Evolutionary conservation across 2,329 filamentous ascomycete genomes (phyloP), one percentile per base, ranked within the genome.

Genomic region (Paecilomyces variotii): DNA sequence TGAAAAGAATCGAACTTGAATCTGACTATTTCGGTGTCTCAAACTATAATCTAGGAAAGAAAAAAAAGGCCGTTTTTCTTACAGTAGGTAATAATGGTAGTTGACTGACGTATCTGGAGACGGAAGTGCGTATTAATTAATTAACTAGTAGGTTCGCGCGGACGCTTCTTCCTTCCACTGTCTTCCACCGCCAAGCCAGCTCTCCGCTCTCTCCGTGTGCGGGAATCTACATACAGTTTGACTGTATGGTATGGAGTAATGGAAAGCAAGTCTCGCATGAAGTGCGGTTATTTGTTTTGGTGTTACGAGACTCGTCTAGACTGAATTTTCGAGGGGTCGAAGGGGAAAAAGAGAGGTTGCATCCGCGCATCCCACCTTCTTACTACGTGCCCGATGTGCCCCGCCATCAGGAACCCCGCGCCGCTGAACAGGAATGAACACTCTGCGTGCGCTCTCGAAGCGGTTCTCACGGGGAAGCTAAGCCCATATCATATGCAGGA

Each of bases 141-240:
- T 19, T 19, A 19, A 19, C 19, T 19, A 53, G 60, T 34, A 56
- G 19, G 53, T 61, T 61, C 60, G 57, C 55, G 58, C 25, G 25
- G 49, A 11, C 54, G 45, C 58, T 58, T 52, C 51, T 49, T 27
- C 39, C 35, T 61, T 61, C 60, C 56, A 60, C 56, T 27, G 32
- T 49, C 50, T 62, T 57, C 59, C 55, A 56, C 55, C 45, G 25
- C 45, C 35, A 30, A 51, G 14, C 24, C n/a, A 19, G 24, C 25
- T 19, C 51, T 27, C 28, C 25, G 51, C 28, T 30, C 25, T n/a
- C 51, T 5, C 51, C 28, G 10, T 53, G 4, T 14, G 35, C 4
- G n/a, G n/a, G 39, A 45, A 19, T 45, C 35, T 45, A 45, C 14
- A 32, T 1, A 19, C 39, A 10, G 9, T 9, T 19, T 24, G n/a